Conservation (phyloP, 805 yeast species). For the Ascoidea tarda region DNA sequence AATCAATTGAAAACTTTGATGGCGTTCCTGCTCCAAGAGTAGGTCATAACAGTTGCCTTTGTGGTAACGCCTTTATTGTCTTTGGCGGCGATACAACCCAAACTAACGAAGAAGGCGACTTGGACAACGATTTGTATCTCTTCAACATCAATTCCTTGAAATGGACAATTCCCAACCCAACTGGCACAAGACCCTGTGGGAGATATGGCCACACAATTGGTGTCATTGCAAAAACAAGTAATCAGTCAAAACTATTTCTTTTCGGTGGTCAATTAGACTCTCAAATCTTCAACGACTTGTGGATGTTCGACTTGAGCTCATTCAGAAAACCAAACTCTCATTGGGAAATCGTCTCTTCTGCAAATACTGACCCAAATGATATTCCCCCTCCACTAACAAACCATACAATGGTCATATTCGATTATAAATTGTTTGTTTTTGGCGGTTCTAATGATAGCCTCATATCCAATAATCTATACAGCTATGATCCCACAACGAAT, state of each 20-base stretch:
- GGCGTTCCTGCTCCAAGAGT: constrained; percentile 91
- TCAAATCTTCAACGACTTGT: constrained; percentile 67
- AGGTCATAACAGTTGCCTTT: constrained; percentile 83
- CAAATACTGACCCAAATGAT: constrained; percentile 25
- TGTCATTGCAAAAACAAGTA: constrained; percentile 50
- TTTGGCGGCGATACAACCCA: constrained; percentile 94
- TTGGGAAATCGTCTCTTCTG: constrained; percentile 65
- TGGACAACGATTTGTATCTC: constrained; percentile 83
- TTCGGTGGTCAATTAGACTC: constrained; percentile 95
- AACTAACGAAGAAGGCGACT: constrained; percentile 56
- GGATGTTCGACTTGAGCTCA: constrained; percentile 74
- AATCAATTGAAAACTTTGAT: constrained; percentile 55
- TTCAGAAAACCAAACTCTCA: constrained; percentile 72
- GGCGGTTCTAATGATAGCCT: constrained; percentile 81
- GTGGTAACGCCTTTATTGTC: constrained; percentile 90
- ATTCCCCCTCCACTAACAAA: constrained; percentile 77
- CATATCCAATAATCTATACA: constrained; percentile 65
- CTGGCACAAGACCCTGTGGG: constrained; percentile 72
- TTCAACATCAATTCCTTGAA: constrained; percentile 66
- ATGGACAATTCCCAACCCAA: constrained; percentile 69
- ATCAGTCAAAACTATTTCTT: constrained; percentile 50
- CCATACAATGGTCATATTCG: constrained; percentile 76
- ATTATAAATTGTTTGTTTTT: constrained; percentile 68
- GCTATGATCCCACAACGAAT: constrained; percentile 54
- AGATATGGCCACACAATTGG: constrained; percentile 89